Conservation (phyloP, 768 basidiomycete species). For the Trametopsis cervina region DNA sequence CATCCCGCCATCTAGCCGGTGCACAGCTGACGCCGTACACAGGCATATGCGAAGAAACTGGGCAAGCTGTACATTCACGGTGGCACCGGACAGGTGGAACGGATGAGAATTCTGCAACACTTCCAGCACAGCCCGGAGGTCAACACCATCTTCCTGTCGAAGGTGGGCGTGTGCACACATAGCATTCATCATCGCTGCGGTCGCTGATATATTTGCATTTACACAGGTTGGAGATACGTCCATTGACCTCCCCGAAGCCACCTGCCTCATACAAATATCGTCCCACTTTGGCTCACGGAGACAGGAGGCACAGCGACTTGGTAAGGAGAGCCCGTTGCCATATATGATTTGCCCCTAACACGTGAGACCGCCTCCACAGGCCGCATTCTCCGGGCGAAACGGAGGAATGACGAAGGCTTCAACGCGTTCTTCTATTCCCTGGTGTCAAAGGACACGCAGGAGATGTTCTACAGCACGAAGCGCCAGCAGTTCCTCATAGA, state of each 20-base stretch:
- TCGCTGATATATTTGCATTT: not conserved
- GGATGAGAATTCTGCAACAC: constrained; percentile 89
- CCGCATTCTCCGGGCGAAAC: constrained; percentile 93
- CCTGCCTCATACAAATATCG: constrained; percentile 98
- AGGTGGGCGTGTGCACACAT: constrained; percentile 40
- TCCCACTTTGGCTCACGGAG: constrained; percentile 98
- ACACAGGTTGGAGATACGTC: constrained; percentile 96
- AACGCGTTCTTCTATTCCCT: constrained; percentile 99
- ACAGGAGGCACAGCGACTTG: constrained; percentile 95
- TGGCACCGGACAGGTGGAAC: constrained; percentile 88
- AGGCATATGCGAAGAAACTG: constrained; percentile 92
- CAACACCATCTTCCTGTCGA: constrained; percentile 98
- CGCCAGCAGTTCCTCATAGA: constrained; percentile 98
- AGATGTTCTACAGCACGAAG: constrained; percentile 99
- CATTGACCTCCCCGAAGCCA: constrained; percentile 98
- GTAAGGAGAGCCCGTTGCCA: constrained; percentile 33
- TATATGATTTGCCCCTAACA: constrained; percentile 4
- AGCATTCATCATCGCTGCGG: not conserved
- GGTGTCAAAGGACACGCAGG: constrained; percentile 97
- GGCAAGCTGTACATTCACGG: constrained; percentile 96
- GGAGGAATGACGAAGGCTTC: constrained; percentile 98
- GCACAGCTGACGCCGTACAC: not conserved
- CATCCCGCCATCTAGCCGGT: not conserved
- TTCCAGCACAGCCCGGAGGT: constrained; percentile 95
- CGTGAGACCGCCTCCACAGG: constrained; percentile 36